Base-by-base conservation (phyloP, 495 filamentous ascomycete species). In the Penicillium robsamsonii region DNA sequence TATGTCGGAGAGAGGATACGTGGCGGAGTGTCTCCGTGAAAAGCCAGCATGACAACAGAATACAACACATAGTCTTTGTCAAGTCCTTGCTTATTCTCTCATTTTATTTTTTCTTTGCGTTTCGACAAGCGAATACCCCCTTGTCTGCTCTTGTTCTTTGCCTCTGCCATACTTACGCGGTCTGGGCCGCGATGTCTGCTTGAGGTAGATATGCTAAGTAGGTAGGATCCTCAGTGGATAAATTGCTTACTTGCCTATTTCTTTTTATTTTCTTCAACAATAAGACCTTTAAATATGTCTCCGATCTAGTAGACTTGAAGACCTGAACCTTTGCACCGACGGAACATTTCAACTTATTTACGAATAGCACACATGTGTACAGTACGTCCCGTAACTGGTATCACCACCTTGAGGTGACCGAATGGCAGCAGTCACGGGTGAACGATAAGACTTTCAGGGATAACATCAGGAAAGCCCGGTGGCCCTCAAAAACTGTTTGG, bases 71-170 rank as follows among this genome's bases (percentile, higher is more conserved):
- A n/a, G 13, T 29, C 33, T 38, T 49, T 55, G 29, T 46, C 48
- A 29, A n/a, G 15, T n/a, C 13, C 33, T 25, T 25, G 35, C 31
- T 38, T 45, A 20, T 29, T 35, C 17, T 38, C 18, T 37, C 47
- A n/a, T 15, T 29, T 46, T 12, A 30, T 27, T 37, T 9, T 44
- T 25, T 22, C 43, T 47, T 30, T 35, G 13, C 25, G 22, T 35
- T 56, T 52, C 33, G 61, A 58, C 62, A 65, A 57, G 61, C 64
- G 54, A 65, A 67, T 67, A 64, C 64, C 64, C 63, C 50, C 33
- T 50, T 49, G 50, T 55, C 45, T 29, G 22, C 27, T 57, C 24
- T 22, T 50, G 27, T 45, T 22, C 6, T 53, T 53, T 29, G 25
- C 25, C 30, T 55, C 13, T 45, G 31, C 12, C 27, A 25, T 47